These are phyloP conservation scores for Tricholomella constricta DNA, from an alignment of 768 basidiomycete genomes.

Conservation along the genomic window DNA sequence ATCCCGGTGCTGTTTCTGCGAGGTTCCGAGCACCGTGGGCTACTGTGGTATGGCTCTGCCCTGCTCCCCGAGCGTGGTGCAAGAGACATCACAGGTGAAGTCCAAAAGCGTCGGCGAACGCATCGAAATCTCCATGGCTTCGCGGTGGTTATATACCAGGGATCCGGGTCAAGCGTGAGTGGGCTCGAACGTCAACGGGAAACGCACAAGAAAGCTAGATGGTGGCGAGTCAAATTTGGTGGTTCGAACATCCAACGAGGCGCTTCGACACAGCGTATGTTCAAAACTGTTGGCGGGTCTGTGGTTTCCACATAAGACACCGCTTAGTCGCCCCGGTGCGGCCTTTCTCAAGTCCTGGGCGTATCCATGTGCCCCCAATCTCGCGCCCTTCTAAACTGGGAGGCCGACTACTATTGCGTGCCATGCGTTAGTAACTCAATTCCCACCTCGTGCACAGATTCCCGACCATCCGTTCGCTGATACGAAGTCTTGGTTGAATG, in stretches of 20 bases:
- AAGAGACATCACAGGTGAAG: conserved; percentile 33
- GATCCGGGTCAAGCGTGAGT: conserved; percentile 5
- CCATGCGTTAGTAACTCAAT: conserved; percentile 40
- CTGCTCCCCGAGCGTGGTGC: conserved; percentile 13
- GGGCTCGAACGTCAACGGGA: conserved; percentile 23
- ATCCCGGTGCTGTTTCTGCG: conserved; percentile 55
- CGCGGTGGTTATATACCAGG: conserved; percentile 30
- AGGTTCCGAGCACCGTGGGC: conserved; percentile 56
- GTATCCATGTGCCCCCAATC: conserved; percentile 39
- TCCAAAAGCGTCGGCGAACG: conserved; percentile 53
- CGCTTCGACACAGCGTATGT: conserved; percentile 30
- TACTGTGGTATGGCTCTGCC: conserved; percentile 29
- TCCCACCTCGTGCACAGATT: conserved; percentile 29
- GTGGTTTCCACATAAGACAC: conserved; percentile 9
- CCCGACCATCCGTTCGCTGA: conserved; percentile 27
- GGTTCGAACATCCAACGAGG: conserved; percentile 11
- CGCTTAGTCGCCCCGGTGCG: not conserved
- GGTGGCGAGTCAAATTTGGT: conserved; percentile 3
- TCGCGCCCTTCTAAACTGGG: conserved; percentile 42
- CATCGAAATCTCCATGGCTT: conserved; percentile 58
- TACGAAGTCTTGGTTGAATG: conserved; percentile 16
- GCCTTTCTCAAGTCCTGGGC: conserved; percentile 12
- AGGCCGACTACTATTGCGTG: conserved; percentile 36
- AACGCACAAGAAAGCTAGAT: conserved; percentile 32
- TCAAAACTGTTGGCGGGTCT: conserved; percentile 7